Conservation (phyloP, 768 basidiomycete genomes). For the Infundibulicybe gibba region DNA sequence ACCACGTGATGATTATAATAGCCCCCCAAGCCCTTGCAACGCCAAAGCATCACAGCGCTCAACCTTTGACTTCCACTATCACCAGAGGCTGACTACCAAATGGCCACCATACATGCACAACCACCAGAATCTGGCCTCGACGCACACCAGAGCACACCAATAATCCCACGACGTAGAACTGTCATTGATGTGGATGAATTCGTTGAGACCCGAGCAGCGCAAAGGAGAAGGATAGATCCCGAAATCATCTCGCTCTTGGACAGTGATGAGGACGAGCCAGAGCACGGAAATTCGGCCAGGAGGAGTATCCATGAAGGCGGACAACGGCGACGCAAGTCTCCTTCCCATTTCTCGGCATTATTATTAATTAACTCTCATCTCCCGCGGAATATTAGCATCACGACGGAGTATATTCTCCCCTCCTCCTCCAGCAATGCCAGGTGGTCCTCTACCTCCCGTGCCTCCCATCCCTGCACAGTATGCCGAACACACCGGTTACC, state of each 20-base stretch:
- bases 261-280: constrained; percentile 32
- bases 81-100: too few relatives aligned
- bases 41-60: too few relatives aligned
- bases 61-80: too few relatives aligned
- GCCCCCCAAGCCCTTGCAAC: too few relatives aligned
- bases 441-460: constrained; percentile 48
- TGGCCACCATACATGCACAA: too few relatives aligned
- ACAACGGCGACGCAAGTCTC: constrained; percentile 9
- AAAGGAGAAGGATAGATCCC: constrained; percentile 8
- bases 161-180: too few relatives aligned
- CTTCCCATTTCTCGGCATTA: neutral
- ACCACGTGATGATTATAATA: too few relatives aligned
- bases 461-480: constrained; percentile 43
- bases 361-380: constrained; percentile 6
- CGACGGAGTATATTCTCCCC: constrained; percentile 33
- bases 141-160: too few relatives aligned
- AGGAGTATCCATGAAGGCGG: too few relatives aligned
- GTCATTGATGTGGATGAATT: too few relatives aligned
- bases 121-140: too few relatives aligned
- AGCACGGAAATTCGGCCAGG: constrained; percentile 2
- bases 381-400: constrained; percentile 1
- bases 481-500: constrained; percentile 31
- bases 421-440: constrained; percentile 38
- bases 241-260: constrained; percentile 34
- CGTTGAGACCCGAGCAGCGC: constrained; percentile 4